phyloP scores from a whole-genome alignment of 768 basidiomycete species.

The Glaciozyma antarctica region DNA sequence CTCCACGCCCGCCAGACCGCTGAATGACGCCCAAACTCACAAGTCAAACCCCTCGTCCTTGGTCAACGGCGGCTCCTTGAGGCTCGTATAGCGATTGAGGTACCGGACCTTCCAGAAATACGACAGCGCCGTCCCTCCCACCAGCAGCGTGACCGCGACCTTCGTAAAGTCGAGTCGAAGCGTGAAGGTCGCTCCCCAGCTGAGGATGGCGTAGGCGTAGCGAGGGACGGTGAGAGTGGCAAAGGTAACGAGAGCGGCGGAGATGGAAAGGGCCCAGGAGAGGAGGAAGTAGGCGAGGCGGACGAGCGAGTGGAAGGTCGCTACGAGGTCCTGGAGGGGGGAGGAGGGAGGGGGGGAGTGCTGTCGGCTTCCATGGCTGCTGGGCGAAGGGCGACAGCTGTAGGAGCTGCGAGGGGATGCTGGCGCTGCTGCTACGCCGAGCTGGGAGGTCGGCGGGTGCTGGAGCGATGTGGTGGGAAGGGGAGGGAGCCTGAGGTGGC shows the following conservation, averaged over 20 bases:
- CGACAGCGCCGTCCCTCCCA: conserved; percentile 62
- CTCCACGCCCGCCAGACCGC: neutral
- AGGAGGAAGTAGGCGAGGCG: neutral
- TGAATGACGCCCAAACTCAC: conserved; percentile 46
- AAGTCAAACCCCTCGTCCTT: conserved; percentile 38
- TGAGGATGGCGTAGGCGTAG: conserved; percentile 39
- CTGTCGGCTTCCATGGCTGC: no score
- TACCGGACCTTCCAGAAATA: conserved; percentile 56
- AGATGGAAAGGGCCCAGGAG: neutral
- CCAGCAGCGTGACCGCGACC: conserved; percentile 63
- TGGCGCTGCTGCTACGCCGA: no score
- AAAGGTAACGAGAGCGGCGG: conserved; percentile 54
- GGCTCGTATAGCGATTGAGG: conserved; percentile 41
- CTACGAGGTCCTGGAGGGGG: neutral
- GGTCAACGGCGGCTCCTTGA: conserved; percentile 39
- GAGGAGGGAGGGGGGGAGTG: no score
- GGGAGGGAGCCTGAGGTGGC: no score
- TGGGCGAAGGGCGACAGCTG: no score
- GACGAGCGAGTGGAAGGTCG: neutral
- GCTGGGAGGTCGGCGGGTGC: no score
- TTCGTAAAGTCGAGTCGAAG: conserved; percentile 81
- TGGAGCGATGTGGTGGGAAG: no score
- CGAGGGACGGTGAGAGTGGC: conserved; percentile 73
- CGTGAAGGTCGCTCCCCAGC: conserved; percentile 37
- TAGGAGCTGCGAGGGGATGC: no score